Conservation (phyloP, 441 rosid species). For the Adansonia rubrostipa region DNA sequence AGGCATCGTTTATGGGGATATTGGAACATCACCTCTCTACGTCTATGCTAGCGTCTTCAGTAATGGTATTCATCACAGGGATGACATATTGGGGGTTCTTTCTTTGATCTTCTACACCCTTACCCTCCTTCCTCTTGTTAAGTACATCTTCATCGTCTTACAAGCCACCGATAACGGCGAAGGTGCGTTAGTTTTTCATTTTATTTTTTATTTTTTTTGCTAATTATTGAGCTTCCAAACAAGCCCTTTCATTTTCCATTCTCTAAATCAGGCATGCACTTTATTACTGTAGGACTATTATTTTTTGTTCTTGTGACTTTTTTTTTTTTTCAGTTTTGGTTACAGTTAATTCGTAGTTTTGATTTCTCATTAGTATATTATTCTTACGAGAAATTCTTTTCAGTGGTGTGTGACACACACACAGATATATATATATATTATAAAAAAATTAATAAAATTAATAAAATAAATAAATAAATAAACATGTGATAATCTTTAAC, state of each 20-base stretch:
- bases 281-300: not conserved
- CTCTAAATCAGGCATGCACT: not conserved
- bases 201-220: not conserved
- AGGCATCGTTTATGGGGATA: constrained; percentile 60
- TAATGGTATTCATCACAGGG: constrained; percentile 39
- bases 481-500: too few relatives aligned
- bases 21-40: constrained; percentile 60
- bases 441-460: too few relatives aligned
- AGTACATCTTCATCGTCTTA: constrained; percentile 54
- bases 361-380: too few relatives aligned
- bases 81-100: constrained; percentile 55
- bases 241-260: not conserved
- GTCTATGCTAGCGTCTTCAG: constrained; percentile 47
- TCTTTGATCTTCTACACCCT: constrained; percentile 57
- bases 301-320: too few relatives aligned
- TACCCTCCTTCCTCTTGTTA: constrained; percentile 54
- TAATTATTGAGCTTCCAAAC: too few relatives aligned
- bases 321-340: too few relatives aligned
- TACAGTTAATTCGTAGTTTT: too few relatives aligned
- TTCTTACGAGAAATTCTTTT: too few relatives aligned
- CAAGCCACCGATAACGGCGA: constrained; percentile 61
- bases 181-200: constrained; percentile 29
- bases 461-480: too few relatives aligned
- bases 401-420: too few relatives aligned
- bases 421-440: too few relatives aligned